Evolutionary conservation across 805 yeast genomes (phyloP), one percentile per base, ranked within the genome.

Genomic region (Clavispora santaluciae): DNA sequence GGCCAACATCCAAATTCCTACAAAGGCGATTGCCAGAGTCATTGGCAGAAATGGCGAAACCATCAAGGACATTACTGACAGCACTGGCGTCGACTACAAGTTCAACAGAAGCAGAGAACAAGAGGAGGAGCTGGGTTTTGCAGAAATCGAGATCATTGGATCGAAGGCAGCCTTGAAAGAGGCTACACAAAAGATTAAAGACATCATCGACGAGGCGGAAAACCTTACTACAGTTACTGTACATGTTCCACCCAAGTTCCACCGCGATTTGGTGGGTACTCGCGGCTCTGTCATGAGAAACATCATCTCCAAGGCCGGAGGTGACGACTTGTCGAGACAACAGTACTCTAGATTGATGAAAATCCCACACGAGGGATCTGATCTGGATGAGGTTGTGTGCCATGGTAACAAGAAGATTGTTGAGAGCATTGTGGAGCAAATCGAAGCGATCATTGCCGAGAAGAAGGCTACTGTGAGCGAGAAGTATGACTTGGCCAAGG

Each of bases 11-110:
- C 59, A 66, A 35, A 82, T 93, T 38, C 95, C 96, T 28, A 60
- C 73, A 33, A 77, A 74, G 45, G 82, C 88, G n/a, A 75, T 91
- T 44, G 75, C 96, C 16, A 75, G 88, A 57, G 81, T 93, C 43
- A 89, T 93, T 59, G 99, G 99, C 55, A 88, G 85, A 56, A 72
- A 74, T 45, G 97, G 98, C 59, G 91, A 86, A 46, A 76, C 75
- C 38, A 83, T 93, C 55, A 85, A 81, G 47, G 86, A 84, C 56
- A 82, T 95, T 43, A 78, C 86, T 46, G 89, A 83, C 38, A 78
- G 74, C 30, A 66, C 80, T 28, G 86, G 83, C 35, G 78, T 81
- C 38, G 82, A 81, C 49, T 71, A 78, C 60, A 57, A 61, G 38
- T 67, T 70, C 49, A 57, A 59, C 44, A 66, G 72, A 50, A 67